Conservation (phyloP, 1,284 basidiomycete genomes). For the Apiotrichum porosum region DNA sequence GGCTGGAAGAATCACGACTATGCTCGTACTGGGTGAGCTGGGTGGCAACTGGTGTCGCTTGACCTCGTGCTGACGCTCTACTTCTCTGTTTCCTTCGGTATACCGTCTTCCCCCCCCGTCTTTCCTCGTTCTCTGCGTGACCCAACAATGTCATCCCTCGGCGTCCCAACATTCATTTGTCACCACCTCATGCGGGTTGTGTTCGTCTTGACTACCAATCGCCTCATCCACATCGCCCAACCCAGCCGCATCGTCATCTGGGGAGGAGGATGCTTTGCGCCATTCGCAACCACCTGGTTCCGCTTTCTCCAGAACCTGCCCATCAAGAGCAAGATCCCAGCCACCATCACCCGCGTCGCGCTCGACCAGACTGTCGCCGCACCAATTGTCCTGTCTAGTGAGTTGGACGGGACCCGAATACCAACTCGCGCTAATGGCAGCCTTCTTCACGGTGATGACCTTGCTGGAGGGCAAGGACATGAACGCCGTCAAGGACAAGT, state of each 20-base stretch:
- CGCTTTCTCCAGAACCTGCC: constrained; percentile 37
- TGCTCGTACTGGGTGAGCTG: constrained; percentile 46
- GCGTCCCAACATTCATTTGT: no score
- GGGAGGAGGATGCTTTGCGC: constrained; percentile 49
- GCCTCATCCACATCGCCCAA: not conserved
- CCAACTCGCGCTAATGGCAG: constrained; percentile 20
- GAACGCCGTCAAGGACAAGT: constrained; percentile 47
- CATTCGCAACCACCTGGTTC: constrained; percentile 48
- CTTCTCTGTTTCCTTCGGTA: not conserved
- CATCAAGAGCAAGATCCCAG: constrained; percentile 35
- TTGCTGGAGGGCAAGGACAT: constrained; percentile 49
- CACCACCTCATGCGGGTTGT: no score
- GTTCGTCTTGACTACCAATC: not conserved
- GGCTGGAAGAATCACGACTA: constrained; percentile 45
- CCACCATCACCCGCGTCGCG: constrained; percentile 38
- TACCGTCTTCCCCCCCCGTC: not conserved
- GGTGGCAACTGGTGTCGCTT: no score
- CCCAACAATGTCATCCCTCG: no score
- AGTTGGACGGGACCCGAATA: constrained; percentile 12
- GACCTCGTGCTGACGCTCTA: not conserved
- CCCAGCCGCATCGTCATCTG: constrained; percentile 47
- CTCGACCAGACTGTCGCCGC: constrained; percentile 51
- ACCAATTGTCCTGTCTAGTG: constrained; percentile 43
- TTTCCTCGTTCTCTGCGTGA: not conserved
- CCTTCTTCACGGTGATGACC: constrained; percentile 52